Evolutionary conservation across 129 eudicot species (phyloP), one percentile per base, ranked within the genome.

Genomic region (Logfia minima): DNA sequence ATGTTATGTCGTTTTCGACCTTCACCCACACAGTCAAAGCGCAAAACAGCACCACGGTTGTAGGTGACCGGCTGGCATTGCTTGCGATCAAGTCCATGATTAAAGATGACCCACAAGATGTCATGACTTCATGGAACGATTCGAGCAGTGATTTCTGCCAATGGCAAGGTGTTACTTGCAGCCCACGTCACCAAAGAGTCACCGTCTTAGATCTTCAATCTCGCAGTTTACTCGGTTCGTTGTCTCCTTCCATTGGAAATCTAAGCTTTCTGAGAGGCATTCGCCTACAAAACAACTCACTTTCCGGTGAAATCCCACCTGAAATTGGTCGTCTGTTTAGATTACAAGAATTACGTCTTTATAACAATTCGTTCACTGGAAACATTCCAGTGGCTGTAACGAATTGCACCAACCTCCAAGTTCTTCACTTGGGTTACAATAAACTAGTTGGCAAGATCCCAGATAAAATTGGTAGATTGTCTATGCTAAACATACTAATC

Each of bases 171-270:
- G 72, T 81, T 35, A 68, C 85, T 19, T 81, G 85, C 67, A 51
- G 77, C 60, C 9, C 67, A 0, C 85, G 81, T 18, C 81, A 34
- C 78, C 74, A 26, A 24, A 77, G 82, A 77, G 85, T 80, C 80
- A 43, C 80, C 23, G 29, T 32, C 45, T 35, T 80, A 28, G 62
- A 74, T 7, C 79, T 80, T 56, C 19, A 39, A 1, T 74, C 80
- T 21, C 14, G 71, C 4, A 56, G 80, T 32, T 58, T 80, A 32
- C 10, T n/a, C 43, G 87, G 87, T 19, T 18, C 64, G 3, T 43
- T 84, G 31, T 80, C 84, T 76, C 87, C 87, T 6, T 72, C 43
- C 3, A 66, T 84, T 9, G 87, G 87, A 76, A 84, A 84, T 13
- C 53, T 84, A 14, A 84, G 69, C 60, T 80, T 84, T 45, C 79